Base-by-base conservation (phyloP, 1,284 basidiomycete genomes). In the Rhodotorula mucilaginosa region DNA sequence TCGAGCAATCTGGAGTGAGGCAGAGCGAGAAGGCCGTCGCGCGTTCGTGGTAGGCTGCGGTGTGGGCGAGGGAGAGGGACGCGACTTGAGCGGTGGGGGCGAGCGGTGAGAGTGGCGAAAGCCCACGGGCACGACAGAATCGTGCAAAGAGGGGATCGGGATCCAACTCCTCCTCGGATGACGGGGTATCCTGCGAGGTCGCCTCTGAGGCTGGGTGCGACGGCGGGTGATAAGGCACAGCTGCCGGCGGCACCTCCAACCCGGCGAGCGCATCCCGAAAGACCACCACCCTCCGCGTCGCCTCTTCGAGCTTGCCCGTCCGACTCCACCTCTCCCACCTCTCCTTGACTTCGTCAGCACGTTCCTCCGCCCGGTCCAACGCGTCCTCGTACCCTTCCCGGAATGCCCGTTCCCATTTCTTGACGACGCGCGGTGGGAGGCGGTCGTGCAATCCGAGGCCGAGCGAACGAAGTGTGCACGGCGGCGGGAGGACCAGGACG, bases 301-400 rank as follows among this genome's bases (percentile, higher is more conserved):
- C 68, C 7, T 62, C 71, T 15, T 15, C 44, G 2, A 72, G 31
- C 57, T 71, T 67, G n/a, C 69, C 72, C 18, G 29, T 47, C 39
- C 56, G 8, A 16, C n/a, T 29, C 75, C 75, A 76, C 44, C 59
- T 8, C 13, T 69, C 70, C 72, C 72, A 76, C 15, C 69, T 51
- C 12, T 72, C 68, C 0, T 65, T 3, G 4, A 49, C 60, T 1
- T 71, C 73, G 8, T 65, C 52, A 8, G 70, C 54, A 59, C 57
- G 61, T 21, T 62, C 65, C 8, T 10, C 58, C 23, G 65, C 51
- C n/a, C 67, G 64, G 0, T 59, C 59, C 16, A 62, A 48, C 23
- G 62, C 67, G 1, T 76, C 73, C 2, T 7, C 7, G 51, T 69
- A 72, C 7, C 73, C 72, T 12, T 61, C 58, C 10, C 26, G 10